Conservation (phyloP, 2,329 filamentous ascomycete species). For the Cadophora gregata region DNA sequence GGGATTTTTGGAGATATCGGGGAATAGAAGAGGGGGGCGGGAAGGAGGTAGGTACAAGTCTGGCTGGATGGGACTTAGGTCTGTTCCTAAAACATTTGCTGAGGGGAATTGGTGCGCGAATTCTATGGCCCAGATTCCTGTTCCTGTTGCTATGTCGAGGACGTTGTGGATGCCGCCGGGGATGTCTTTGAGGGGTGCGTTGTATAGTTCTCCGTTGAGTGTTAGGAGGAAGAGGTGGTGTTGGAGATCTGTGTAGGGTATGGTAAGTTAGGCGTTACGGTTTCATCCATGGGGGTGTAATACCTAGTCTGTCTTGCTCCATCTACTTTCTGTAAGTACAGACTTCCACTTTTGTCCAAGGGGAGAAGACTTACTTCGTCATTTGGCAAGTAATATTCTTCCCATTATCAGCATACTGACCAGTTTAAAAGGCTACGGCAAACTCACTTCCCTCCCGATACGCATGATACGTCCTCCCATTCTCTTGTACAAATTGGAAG, state of each 20-base stretch:
- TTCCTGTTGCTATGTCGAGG: constrained; percentile 28
- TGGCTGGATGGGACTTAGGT: constrained; percentile 38
- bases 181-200: not conserved
- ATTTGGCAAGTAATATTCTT: not conserved
- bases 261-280: not conserved
- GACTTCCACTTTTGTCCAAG: not conserved
- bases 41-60: constrained; percentile 18
- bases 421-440: not conserved
- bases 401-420: not conserved
- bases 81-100: constrained; percentile 20
- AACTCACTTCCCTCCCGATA: not conserved
- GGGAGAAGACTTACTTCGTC: not conserved
- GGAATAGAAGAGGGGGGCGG: not conserved
- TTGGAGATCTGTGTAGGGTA: not conserved
- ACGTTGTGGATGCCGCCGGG: constrained; percentile 7
- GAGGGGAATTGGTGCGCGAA: constrained; percentile 27
- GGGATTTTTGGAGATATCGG: not conserved
- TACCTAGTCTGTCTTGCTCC: not conserved
- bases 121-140: constrained; percentile 30
- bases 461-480: not conserved
- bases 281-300: not conserved
- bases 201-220: not conserved
- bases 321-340: not conserved
- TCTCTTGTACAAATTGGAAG: not conserved
- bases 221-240: not conserved